Conservation (phyloP, 441 rosid species). For the Euphorbia corollata region DNA sequence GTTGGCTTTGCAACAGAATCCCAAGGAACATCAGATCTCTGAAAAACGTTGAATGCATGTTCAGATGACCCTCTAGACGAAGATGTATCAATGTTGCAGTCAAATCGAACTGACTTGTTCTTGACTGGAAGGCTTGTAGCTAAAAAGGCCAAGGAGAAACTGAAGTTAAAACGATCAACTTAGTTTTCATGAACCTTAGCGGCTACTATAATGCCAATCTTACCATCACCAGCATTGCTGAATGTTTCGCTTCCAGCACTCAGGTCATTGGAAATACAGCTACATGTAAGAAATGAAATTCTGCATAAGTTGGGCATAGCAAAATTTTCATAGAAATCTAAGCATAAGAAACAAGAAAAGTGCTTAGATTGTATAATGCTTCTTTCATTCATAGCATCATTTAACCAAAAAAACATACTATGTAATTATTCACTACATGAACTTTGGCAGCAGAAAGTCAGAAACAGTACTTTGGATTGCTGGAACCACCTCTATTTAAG, state of each 20-base stretch:
- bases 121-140: conserved; percentile 31
- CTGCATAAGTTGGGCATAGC: conserved; percentile 4
- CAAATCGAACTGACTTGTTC: conserved; percentile 70
- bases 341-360: not conserved
- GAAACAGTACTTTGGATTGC: not conserved
- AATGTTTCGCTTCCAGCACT: conserved; percentile 28
- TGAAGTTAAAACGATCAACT: conserved; percentile 22
- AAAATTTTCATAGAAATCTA: not conserved
- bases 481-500: not conserved
- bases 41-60: conserved; percentile 24
- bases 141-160: conserved; percentile 24
- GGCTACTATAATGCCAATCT: conserved; percentile 27
- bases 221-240: conserved; percentile 35
- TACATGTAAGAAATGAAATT: conserved; percentile 23
- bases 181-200: conserved; percentile 20
- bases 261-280: conserved; percentile 42
- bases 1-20: conserved; percentile 30
- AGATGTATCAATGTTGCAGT: conserved; percentile 45
- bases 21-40: conserved; percentile 31
- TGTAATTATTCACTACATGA: not conserved
- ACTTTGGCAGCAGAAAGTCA: not conserved
- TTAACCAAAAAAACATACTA: not conserved
- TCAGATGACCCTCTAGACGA: conserved; percentile 37
- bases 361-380: not conserved
- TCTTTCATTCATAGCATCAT: not conserved